These are phyloP conservation scores for Apiospora pterosperma DNA, from an alignment of 2,329 filamentous ascomycete genomes.

Conservation along the genomic window DNA sequence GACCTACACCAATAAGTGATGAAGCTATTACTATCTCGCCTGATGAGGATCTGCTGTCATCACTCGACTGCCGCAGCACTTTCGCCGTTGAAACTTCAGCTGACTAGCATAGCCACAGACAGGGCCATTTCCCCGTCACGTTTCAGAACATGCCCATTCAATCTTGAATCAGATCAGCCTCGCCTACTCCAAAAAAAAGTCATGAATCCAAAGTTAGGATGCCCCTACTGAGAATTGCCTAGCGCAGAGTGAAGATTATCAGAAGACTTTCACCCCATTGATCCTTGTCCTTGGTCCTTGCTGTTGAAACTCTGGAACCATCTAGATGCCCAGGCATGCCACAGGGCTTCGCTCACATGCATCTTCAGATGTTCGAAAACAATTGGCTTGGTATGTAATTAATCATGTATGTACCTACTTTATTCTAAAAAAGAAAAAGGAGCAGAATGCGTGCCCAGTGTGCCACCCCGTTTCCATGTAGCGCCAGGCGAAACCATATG, in stretches of 20 bases:
- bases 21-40: neutral
- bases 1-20: too few species aligned
- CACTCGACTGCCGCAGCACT: too few species aligned
- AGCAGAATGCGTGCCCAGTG: neutral
- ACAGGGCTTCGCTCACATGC: neutral
- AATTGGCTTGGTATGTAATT: neutral
- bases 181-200: neutral
- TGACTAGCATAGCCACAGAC: neutral
- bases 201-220: neutral
- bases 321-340: neutral
- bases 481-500: neutral
- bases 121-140: neutral
- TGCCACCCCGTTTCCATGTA: neutral
- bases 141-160: neutral
- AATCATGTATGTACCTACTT: neutral
- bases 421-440: neutral
- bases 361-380: neutral
- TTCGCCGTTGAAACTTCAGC: too few species aligned
- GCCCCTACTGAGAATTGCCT: neutral
- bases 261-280: neutral
- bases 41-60: neutral
- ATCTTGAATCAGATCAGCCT: neutral
- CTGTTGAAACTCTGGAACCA: neutral
- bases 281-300: neutral
- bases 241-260: neutral